Conservation (phyloP, 2,329 filamentous ascomycete genomes). For the Teratosphaeria epicoccoides region DNA sequence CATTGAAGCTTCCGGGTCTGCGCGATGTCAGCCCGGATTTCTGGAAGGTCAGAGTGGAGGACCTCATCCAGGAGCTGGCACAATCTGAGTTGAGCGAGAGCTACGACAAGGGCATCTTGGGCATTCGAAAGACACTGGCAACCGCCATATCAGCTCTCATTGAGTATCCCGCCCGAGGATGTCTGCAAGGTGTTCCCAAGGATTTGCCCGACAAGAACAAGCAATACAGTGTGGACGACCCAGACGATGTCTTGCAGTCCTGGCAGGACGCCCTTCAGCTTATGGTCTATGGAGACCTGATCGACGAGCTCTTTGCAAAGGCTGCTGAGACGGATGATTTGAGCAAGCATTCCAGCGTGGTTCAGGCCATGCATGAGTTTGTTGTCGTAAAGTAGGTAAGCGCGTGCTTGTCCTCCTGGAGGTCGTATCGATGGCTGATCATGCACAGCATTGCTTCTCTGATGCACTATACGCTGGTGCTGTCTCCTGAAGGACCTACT, state of each 20-base stretch:
- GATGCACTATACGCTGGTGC: constrained; percentile 60
- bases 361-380: constrained; percentile 55
- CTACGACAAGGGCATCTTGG: constrained; percentile 68
- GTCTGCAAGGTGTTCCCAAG: constrained; percentile 49
- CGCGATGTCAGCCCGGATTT: constrained; percentile 52
- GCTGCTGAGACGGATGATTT: constrained; percentile 51
- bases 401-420: not conserved
- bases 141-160: constrained; percentile 60
- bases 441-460: constrained; percentile 55
- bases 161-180: constrained; percentile 57
- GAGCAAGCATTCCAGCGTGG: constrained; percentile 50
- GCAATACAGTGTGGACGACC: constrained; percentile 48
- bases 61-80: constrained; percentile 51
- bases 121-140: constrained; percentile 62
- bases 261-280: constrained; percentile 59
- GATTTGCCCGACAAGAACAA: constrained; percentile 21
- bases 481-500: constrained; percentile 66
- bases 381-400: constrained; percentile 57
- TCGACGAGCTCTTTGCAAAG: constrained; percentile 55
- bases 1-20: constrained; percentile 53
- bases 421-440: constrained; percentile 2
- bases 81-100: constrained; percentile 66
- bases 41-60: constrained; percentile 53
- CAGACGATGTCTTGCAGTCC: constrained; percentile 50
- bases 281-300: constrained; percentile 56